Evolutionary conservation across 345 rosid species (phyloP), one percentile per base, ranked within the genome.

Genomic region (Melaleuca quinquenervia): DNA sequence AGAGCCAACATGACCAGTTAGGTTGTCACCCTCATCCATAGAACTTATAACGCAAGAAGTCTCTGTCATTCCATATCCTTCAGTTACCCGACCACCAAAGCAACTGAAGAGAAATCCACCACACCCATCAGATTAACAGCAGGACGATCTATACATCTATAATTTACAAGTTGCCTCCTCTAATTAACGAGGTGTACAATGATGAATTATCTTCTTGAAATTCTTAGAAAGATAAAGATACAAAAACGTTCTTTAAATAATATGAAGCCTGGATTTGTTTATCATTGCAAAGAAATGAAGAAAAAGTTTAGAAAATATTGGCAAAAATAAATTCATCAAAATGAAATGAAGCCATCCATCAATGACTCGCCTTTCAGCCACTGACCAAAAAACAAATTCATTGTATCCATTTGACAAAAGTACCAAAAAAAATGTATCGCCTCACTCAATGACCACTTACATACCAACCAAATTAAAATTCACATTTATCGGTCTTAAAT

Each of bases 1-100:
- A 92, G 98, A 93, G 85, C 99, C 99, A 89, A 97, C 97, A 88
- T 97, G 99, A 82, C 99, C 99, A 70, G 86, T 85, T 82, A 91
- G 91, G 92, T 88, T 94, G 93, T 94, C 97, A 86, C 90, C 87
- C 89, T 88, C 93, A 21, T 94, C 93, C 88, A 92, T 86, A 52
- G 90, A n/a, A 86, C 91, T 90, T 88, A 94, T 90, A 54, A 90
- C 88, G 88, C 95, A 92, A 70, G 97, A 90, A 54, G 94, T 92
- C 88, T 94, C 97, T 1, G 97, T 94, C 97, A 94, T 94, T 89
- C 97, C 97, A 84, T 94, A 94, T 85, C 97, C 97, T 91, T 94
- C 95, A 22, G 58, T 22, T 76, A 94, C 91, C 21, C 84, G 91
- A 75, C 96, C 94, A 84, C 99, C 94, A 89, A 97, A 94, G 94